Conservation (phyloP, 208 protist species). For the Crithidia expoeki region DNA sequence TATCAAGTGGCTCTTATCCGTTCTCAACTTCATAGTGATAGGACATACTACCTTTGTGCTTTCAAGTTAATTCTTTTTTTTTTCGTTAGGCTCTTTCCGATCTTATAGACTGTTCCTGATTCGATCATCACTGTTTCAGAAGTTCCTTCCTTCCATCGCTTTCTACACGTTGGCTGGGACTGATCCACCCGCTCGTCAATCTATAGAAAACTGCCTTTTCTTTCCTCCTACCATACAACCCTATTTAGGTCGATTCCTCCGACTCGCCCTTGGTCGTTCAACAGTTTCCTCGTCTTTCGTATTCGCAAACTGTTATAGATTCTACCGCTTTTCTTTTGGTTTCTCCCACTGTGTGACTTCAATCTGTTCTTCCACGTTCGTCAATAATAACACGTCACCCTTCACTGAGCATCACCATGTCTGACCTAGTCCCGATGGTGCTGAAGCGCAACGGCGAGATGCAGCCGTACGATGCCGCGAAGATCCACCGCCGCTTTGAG, state of each 20-base stretch:
- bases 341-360: background rate
- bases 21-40: background rate
- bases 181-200: background rate
- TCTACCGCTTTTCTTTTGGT: background rate
- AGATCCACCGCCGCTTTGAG: slow-evolving; percentile 64
- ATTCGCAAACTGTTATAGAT: background rate
- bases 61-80: slow-evolving; percentile 26
- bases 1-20: background rate
- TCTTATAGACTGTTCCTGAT: slow-evolving; percentile 9
- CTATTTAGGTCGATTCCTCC: background rate
- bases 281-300: background rate
- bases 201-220: slow-evolving; percentile 1
- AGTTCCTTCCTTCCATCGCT: background rate
- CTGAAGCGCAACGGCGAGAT: slow-evolving; percentile 72
- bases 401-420: slow-evolving; percentile 21
- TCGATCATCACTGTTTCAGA: background rate
- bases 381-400: background rate
- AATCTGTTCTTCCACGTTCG: slow-evolving; percentile 4
- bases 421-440: slow-evolving; percentile 31
- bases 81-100: slow-evolving; percentile 1
- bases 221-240: background rate
- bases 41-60: slow-evolving; percentile 13
- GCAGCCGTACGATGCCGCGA: slow-evolving; percentile 58
- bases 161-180: slow-evolving; percentile 7
- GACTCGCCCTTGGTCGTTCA: too few species aligned